phyloP scores from a whole-genome alignment of 129 eudicot species.

The Arctium lappa region DNA sequence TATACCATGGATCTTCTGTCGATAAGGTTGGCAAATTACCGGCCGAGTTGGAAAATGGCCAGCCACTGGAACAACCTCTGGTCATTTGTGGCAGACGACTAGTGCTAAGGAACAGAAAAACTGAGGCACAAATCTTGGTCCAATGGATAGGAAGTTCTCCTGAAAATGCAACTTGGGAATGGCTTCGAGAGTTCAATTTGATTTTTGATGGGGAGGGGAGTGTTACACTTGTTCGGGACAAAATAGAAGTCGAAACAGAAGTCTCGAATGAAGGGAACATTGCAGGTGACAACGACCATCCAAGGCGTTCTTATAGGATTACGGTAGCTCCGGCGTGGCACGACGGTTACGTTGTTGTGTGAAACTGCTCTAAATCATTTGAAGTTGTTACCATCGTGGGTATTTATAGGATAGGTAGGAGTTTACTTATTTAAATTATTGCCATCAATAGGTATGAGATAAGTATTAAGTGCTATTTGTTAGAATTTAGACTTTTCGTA shows the following conservation, averaged over 20 bases:
- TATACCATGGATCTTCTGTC: not conserved
- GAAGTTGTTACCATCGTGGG: no score
- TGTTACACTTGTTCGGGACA: slow-evolving; percentile 31
- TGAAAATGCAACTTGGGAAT: not conserved
- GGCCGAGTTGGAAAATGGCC: not conserved
- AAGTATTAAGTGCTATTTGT: no score
- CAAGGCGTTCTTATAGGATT: no score
- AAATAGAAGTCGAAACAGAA: not conserved
- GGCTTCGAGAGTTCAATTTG: not conserved
- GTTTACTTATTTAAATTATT: no score
- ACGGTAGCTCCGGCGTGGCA: no score
- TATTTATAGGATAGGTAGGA: no score
- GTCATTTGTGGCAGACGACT: not conserved
- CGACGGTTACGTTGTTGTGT: no score
- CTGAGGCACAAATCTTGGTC: not conserved
- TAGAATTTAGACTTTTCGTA: no score
- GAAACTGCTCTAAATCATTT: no score
- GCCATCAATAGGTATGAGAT: no score
- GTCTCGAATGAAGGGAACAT: slow-evolving; percentile 9
- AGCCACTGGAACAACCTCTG: not conserved
- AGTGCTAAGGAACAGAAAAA: not conserved
- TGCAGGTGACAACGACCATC: no score
- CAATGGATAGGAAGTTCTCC: not conserved
- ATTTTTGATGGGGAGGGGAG: not conserved
- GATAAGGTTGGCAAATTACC: not conserved